These are phyloP conservation scores for Tubosaeta sp. DNA, from an alignment of 768 basidiomycete species.

Conservation along the genomic window DNA sequence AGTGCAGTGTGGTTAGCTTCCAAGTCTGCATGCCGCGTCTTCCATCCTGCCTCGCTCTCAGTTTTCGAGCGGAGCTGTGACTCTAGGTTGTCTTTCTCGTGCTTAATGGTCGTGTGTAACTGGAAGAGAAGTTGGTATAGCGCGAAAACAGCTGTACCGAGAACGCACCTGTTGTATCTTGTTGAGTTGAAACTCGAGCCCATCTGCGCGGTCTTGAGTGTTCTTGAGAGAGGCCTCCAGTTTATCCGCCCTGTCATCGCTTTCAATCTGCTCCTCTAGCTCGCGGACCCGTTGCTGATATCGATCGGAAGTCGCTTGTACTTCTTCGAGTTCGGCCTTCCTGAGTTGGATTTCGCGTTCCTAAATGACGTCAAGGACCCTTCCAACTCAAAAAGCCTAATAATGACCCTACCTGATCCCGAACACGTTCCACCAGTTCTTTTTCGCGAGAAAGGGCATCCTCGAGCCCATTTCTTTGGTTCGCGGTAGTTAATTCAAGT, in stretches of 20 bases:
- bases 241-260: conserved; percentile 74
- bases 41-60: conserved; percentile 46
- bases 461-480: conserved; percentile 40
- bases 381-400: neutral
- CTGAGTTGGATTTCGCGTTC: conserved; percentile 72
- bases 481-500: conserved; percentile 38
- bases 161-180: conserved; percentile 68
- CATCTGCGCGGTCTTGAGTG: conserved; percentile 77
- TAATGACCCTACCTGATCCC: conserved; percentile 28
- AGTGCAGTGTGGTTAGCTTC: conserved; percentile 36
- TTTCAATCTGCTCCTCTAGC: conserved; percentile 77
- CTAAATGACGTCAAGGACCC: conserved; percentile 30
- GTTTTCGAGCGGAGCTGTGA: conserved; percentile 39
- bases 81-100: conserved; percentile 57
- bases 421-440: conserved; percentile 36
- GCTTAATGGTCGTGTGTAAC: conserved; percentile 55
- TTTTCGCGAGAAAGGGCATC: conserved; percentile 42
- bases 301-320: conserved; percentile 50
- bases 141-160: neutral
- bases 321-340: conserved; percentile 49
- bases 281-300: conserved; percentile 60
- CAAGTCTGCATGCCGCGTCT: conserved; percentile 44
- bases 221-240: conserved; percentile 71
- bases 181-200: conserved; percentile 77
- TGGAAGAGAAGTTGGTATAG: conserved; percentile 24